A percentile compares a stretch with the other conserved stretches of the same genome.
Evolutionary conservation across 75 land plant species (phyloP).

Genomic region (Pinus tabuliformis): DNA sequence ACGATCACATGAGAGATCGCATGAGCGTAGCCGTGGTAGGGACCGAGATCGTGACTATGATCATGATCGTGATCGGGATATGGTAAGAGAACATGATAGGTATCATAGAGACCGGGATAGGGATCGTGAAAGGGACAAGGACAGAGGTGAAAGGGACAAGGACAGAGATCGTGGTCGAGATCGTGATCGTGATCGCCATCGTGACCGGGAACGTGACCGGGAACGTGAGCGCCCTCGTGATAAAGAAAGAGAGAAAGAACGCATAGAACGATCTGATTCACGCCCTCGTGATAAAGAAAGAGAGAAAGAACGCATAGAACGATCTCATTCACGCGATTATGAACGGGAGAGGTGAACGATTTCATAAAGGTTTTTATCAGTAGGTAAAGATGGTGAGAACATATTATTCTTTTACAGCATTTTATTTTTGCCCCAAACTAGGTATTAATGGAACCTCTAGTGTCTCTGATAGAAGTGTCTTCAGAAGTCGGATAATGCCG

Average conservation of each 20-base stretch:
- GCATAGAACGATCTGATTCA: too few species aligned
- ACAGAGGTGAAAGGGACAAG: slow-evolving; percentile 42
- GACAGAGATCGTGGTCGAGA: slow-evolving; percentile 24
- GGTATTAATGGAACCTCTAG: too few species aligned
- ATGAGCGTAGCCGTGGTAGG: slow-evolving; percentile 16
- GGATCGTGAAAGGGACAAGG: slow-evolving; percentile 38
- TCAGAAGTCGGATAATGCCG: too few species aligned
- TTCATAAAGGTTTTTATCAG: too few species aligned
- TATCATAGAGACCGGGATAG: slow-evolving; percentile 69
- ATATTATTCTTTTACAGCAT: too few species aligned
- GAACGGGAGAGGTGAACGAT: not conserved
- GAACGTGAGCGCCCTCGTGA: slow-evolving; percentile 34
- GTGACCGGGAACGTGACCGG: slow-evolving; percentile 46
- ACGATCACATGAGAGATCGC: slow-evolving; percentile 39
- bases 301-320: slow-evolving; percentile 17
- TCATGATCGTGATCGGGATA: slow-evolving; percentile 55
- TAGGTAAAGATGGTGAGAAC: too few species aligned
- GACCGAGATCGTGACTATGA: slow-evolving; percentile 51
- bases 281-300: slow-evolving; percentile 39
- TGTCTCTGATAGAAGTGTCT: too few species aligned
- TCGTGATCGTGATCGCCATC: slow-evolving; percentile 40
- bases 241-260: slow-evolving; percentile 17
- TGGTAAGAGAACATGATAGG: slow-evolving; percentile 46
- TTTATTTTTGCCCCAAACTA: too few species aligned
- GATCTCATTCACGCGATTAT: slow-evolving; percentile 6